These are phyloP conservation scores for Irpex sp. DNA, from an alignment of 1,284 basidiomycete genomes.

Conservation along the genomic window DNA sequence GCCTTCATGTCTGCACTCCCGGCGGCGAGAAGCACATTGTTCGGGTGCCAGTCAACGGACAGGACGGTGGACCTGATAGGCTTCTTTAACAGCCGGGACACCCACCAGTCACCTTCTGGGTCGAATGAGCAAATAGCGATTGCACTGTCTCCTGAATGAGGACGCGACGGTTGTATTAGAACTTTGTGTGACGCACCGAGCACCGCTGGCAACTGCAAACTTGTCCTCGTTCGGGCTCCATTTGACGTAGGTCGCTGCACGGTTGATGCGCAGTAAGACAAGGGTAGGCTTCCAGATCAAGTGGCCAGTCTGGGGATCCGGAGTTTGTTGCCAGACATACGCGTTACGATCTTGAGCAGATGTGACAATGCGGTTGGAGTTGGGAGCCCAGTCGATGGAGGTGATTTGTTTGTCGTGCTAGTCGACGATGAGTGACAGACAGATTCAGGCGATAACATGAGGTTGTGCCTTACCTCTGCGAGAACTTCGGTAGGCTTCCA, in stretches of 20 bases:
- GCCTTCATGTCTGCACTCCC: conserved; percentile 96
- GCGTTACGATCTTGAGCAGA: conserved; percentile 98
- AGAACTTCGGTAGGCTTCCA: conserved; percentile 84
- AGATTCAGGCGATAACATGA: not conserved
- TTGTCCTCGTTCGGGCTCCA: conserved; percentile 99
- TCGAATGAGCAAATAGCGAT: conserved; percentile 96
- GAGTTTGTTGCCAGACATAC: conserved; percentile 92
- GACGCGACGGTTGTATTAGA: not conserved
- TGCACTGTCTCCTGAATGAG: conserved; percentile 46
- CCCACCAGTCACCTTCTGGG: conserved; percentile 99
- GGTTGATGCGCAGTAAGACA: conserved; percentile 93
- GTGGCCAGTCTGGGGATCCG: conserved; percentile 67
- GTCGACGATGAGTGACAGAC: not conserved
- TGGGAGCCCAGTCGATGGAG: conserved; percentile 98
- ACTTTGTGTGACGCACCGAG: conserved; percentile 54
- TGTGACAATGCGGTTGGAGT: conserved; percentile 96
- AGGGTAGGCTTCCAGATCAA: conserved; percentile 93
- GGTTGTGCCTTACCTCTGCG: conserved; percentile 63
- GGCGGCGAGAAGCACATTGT: conserved; percentile 87
- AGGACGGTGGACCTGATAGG: conserved; percentile 80
- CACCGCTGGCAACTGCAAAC: conserved; percentile 97
- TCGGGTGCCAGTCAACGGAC: conserved; percentile 96
- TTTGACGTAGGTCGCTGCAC: conserved; percentile 92
- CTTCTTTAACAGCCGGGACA: conserved; percentile 96
- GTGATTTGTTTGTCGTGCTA: conserved; percentile 99